Evolutionary conservation across 306 rosid genomes (phyloP).

Genomic region (Urtica urens): DNA sequence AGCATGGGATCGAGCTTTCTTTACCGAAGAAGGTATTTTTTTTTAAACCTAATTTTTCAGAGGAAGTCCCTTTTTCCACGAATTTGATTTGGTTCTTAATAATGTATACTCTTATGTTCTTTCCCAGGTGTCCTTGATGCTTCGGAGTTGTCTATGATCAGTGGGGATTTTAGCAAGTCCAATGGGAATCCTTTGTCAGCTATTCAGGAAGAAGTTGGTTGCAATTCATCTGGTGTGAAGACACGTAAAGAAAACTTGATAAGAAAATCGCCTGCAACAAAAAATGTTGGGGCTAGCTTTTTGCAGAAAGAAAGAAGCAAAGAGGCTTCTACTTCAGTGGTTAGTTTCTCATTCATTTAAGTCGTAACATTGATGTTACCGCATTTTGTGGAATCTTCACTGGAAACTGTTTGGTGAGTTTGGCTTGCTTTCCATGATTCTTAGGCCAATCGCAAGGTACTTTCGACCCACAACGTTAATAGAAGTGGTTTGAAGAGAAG

Average conservation of each 20-base stretch:
- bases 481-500: constrained; percentile 51
- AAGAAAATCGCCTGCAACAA: constrained; percentile 23
- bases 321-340: constrained; percentile 27
- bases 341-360: constrained; percentile 22
- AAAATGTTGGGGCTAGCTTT: constrained; percentile 21
- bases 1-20: constrained; percentile 92
- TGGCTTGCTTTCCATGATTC: constrained; percentile 1
- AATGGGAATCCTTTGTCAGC: constrained; percentile 24
- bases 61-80: background rate
- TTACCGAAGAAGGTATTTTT: constrained; percentile 62
- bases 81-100: background rate
- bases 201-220: constrained; percentile 46
- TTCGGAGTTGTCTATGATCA: constrained; percentile 66
- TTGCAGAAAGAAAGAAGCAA: constrained; percentile 35
- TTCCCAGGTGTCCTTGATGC: constrained; percentile 68
- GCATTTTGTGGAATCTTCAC: background rate
- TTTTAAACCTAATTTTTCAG: background rate
- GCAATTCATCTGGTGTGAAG: constrained; percentile 23
- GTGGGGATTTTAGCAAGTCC: constrained; percentile 32
- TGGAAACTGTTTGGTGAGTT: background rate
- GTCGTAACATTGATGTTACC: background rate
- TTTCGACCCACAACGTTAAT: constrained; percentile 34
- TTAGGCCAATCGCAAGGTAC: constrained; percentile 61
- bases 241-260: constrained; percentile 39
- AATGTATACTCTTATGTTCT: background rate